Conservation (phyloP, 345 rosid species). For the Moringa oleifera region DNA sequence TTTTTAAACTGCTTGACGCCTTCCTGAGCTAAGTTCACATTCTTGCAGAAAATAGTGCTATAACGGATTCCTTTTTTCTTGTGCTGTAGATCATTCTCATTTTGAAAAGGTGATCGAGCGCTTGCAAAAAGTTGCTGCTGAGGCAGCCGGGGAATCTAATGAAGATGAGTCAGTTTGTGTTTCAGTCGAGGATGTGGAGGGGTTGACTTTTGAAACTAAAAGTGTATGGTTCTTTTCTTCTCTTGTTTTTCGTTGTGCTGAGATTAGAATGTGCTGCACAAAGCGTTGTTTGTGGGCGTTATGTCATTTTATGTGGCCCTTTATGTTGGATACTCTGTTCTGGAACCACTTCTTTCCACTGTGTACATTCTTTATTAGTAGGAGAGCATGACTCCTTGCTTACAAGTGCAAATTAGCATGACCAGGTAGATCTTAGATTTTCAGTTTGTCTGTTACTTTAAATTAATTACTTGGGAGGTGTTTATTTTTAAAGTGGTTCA, state of each 20-base stretch:
- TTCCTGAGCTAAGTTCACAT: background rate
- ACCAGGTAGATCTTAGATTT: too few relatives aligned
- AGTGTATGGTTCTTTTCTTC: conserved; percentile 23
- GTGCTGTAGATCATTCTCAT: conserved; percentile 51
- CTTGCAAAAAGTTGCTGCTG: conserved; percentile 44
- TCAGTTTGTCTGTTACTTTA: too few relatives aligned
- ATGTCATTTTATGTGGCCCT: background rate
- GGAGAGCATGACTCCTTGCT: too few relatives aligned
- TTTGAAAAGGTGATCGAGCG: conserved; percentile 54
- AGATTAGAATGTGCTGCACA: background rate
- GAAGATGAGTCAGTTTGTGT: conserved; percentile 29
- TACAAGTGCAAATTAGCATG: too few relatives aligned
- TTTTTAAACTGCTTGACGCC: conserved; percentile 1
- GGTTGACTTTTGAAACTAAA: conserved; percentile 26
- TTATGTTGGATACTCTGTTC: too few relatives aligned
- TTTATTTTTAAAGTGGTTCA: too few relatives aligned
- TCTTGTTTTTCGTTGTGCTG: background rate
- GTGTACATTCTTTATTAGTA: too few relatives aligned
- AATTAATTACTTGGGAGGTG: too few relatives aligned
- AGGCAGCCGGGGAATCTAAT: conserved; percentile 29
- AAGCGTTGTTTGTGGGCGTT: background rate
- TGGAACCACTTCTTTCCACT: too few relatives aligned
- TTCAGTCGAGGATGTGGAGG: conserved; percentile 31
- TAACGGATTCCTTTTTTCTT: too few relatives aligned
- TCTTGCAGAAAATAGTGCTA: too few relatives aligned